Base-by-base conservation (phyloP, 805 yeast genomes). In the Cyberlindnera misumaiensis region DNA sequence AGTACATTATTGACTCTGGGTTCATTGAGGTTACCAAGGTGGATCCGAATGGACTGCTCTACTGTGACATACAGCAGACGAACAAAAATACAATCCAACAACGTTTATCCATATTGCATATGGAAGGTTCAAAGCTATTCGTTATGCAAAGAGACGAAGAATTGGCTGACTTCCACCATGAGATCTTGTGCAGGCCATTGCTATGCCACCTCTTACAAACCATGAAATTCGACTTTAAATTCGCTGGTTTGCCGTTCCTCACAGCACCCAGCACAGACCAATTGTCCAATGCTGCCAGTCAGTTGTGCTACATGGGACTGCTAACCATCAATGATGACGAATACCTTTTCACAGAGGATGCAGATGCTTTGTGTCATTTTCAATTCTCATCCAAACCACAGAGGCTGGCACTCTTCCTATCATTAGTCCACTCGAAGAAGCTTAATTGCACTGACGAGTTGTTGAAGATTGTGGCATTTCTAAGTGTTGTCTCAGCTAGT, bases 1-100 rank as follows among this genome's bases (percentile, higher is more conserved):
- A 45, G 35, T 42, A 45, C 38, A 39, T 45, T 17, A 25, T 45
- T 16, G 49, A 45, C 27, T 25, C 32, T 14, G 49, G 40, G 1
- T 14, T 34, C 5, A 16, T 40, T 12, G 29, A 37, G 11, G n/a
- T 26, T 5, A 16, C 5, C 5, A 35, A 24, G 22, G 24, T 39
- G 2, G 44, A 36, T 11, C 13, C 26, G 7, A 45, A 45, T 26
- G 44, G 44, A 16, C 17, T 42, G 15, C 30, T 36, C 2, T 40
- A 38, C 29, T 14, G 25, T 15, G 28, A 7, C 1, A 14, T 13
- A 8, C 14, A 11, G 20, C 20, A 13, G 6, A 32, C 39, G 2
- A 40, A 30, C 28, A 33, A 29, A 14, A 40, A 39, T 18, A 17
- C 4, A 10, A 26, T 37, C 11, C 31, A 30, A 5, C 39, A 36